Evolutionary conservation across 2,329 filamentous ascomycete genomes (phyloP).

Genomic region (Penicillium verrucosum): DNA sequence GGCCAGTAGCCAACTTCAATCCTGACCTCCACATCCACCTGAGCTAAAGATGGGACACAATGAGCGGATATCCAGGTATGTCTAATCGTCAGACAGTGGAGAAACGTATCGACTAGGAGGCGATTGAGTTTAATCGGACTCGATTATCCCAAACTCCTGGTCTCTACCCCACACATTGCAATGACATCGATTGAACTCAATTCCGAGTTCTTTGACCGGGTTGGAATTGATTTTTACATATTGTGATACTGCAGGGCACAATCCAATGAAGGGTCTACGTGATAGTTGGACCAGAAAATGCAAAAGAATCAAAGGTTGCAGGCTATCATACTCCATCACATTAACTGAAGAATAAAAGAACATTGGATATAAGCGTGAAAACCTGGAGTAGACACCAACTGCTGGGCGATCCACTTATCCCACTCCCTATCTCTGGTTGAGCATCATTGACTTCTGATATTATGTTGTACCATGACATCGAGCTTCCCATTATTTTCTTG

Average conservation of each 20-base stretch:
- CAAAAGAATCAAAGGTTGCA: not conserved
- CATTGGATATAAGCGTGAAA: not conserved
- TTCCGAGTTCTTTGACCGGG: not conserved
- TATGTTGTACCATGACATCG: not conserved
- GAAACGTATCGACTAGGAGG: not conserved
- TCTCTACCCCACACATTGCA: not conserved
- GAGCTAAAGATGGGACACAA: not conserved
- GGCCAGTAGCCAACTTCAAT: not conserved
- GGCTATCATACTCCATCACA: too few species aligned
- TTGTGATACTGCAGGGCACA: not conserved
- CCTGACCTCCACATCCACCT: not conserved
- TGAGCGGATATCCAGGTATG: not conserved
- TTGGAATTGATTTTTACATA: not conserved
- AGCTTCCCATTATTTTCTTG: not conserved
- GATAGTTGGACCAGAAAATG: not conserved
- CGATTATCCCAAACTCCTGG: not conserved
- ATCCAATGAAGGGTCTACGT: not conserved
- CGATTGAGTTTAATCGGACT: not conserved
- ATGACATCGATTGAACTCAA: slow-evolving; percentile 6
- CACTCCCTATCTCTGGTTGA: not conserved
- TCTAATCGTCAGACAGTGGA: slow-evolving; percentile 2
- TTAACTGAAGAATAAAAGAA: not conserved
- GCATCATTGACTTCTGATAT: slow-evolving; percentile 9
- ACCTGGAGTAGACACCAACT: not conserved
- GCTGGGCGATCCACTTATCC: not conserved